A percentile compares a stretch with the other conserved stretches of the same genome.
phyloP scores from a whole-genome alignment of 2,329 filamentous ascomycete species.

The Diaporthe eres region DNA sequence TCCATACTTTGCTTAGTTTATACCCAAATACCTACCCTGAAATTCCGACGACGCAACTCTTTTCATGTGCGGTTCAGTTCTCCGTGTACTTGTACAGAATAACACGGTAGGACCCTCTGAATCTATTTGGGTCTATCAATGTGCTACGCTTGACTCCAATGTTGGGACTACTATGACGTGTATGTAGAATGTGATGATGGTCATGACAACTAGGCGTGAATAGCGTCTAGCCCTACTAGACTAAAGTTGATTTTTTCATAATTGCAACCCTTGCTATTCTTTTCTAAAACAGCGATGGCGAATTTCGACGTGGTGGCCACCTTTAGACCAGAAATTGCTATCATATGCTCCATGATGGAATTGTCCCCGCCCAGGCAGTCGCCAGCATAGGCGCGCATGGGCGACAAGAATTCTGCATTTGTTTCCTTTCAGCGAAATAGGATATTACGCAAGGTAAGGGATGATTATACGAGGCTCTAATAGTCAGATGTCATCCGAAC shows the following conservation, averaged over 20 bases:
- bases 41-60: background rate
- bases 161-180: background rate
- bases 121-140: background rate
- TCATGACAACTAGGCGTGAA: background rate
- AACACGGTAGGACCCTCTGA: background rate
- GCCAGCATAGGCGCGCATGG: background rate
- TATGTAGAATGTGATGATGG: background rate
- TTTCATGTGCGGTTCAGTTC: too few relatives aligned
- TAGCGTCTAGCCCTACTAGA: background rate
- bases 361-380: too few relatives aligned
- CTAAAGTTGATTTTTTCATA: background rate
- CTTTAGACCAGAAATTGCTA: too few relatives aligned
- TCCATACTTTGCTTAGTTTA: constrained; percentile 26
- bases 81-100: background rate
- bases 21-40: constrained; percentile 33
- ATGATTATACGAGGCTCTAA: too few relatives aligned
- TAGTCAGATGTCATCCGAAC: too few relatives aligned
- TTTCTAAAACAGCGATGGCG: background rate
- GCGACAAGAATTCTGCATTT: background rate
- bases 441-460: too few relatives aligned
- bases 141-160: background rate
- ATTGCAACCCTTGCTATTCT: background rate
- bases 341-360: too few relatives aligned
- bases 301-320: too few relatives aligned
- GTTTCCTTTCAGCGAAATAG: too few relatives aligned